Percentiles rank a stretch among this genome's conserved stretches.
phyloP scores from a whole-genome alignment of 2,329 filamentous ascomycete species.

The Exophiala xenobiotica region DNA sequence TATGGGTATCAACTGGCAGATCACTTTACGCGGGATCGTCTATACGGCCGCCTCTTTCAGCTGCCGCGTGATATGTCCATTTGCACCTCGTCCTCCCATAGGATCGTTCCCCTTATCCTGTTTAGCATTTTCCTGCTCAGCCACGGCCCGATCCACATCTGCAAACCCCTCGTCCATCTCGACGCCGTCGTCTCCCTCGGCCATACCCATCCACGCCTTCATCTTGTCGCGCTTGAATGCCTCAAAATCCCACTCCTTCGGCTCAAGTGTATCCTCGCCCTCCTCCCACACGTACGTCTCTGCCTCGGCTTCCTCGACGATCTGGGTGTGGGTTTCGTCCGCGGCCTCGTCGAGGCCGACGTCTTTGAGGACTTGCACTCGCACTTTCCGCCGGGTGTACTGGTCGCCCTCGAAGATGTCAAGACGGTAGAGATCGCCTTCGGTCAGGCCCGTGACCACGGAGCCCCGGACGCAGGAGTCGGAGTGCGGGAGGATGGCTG shows the following conservation, averaged over 20 bases:
- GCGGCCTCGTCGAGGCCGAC: conserved; percentile 29
- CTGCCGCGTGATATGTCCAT: conserved; percentile 29
- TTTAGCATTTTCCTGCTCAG: conserved; percentile 8
- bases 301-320: conserved; percentile 47
- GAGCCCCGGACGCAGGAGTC: conserved; percentile 66
- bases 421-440: conserved; percentile 70
- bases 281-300: conserved; percentile 65
- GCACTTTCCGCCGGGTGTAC: conserved; percentile 59
- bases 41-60: conserved; percentile 24
- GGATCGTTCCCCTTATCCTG: conserved; percentile 21
- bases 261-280: conserved; percentile 57
- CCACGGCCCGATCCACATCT: conserved; percentile 28
- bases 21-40: background rate
- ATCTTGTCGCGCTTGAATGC: conserved; percentile 77
- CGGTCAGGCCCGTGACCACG: conserved; percentile 74
- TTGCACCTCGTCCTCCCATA: conserved; percentile 29
- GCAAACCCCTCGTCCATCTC: conserved; percentile 36
- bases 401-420: conserved; percentile 80
- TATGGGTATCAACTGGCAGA: background rate
- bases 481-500: conserved; percentile 62
- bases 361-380: conserved; percentile 43
- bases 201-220: conserved; percentile 54
- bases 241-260: conserved; percentile 81
- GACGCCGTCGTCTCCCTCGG: conserved; percentile 41
- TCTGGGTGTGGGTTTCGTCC: conserved; percentile 35